Conservation (phyloP, 2,329 filamentous ascomycete species). For the Chaetomiaceae sp. region DNA sequence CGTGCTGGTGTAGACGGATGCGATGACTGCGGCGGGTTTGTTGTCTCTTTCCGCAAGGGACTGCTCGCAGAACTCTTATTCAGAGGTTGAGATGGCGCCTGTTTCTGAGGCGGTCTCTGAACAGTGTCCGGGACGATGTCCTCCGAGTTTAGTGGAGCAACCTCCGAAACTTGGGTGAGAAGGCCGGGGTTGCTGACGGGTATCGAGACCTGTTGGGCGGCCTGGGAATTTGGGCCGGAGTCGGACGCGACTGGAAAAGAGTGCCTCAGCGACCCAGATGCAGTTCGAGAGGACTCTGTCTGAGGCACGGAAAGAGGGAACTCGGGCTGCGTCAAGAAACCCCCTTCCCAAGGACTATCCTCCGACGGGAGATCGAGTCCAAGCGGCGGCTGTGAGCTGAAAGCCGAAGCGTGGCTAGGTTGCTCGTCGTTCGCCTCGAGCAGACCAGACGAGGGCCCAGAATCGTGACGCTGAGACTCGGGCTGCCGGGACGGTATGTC, state of each 20-base stretch:
- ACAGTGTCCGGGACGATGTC: constrained; percentile 14
- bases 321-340: constrained; percentile 19
- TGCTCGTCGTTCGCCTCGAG: neutral
- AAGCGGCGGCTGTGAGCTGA: neutral
- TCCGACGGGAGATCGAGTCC: neutral
- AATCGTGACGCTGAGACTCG: neutral
- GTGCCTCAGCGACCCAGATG: neutral
- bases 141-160: neutral
- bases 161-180: constrained; percentile 11
- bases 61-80: constrained; percentile 1
- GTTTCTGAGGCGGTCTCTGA: neutral
- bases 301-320: neutral
- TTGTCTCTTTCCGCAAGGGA: neutral
- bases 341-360: constrained; percentile 5
- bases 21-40: no score
- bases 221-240: constrained; percentile 5
- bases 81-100: neutral
- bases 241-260: constrained; percentile 3
- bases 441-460: neutral
- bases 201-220: constrained; percentile 15
- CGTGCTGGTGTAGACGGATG: neutral
- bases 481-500: constrained; percentile 20
- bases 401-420: neutral
- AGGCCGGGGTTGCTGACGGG: constrained; percentile 9
- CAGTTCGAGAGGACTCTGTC: neutral